Evolutionary conservation across 768 basidiomycete genomes (phyloP).

Genomic region (Xerocomellus chrysenteron): DNA sequence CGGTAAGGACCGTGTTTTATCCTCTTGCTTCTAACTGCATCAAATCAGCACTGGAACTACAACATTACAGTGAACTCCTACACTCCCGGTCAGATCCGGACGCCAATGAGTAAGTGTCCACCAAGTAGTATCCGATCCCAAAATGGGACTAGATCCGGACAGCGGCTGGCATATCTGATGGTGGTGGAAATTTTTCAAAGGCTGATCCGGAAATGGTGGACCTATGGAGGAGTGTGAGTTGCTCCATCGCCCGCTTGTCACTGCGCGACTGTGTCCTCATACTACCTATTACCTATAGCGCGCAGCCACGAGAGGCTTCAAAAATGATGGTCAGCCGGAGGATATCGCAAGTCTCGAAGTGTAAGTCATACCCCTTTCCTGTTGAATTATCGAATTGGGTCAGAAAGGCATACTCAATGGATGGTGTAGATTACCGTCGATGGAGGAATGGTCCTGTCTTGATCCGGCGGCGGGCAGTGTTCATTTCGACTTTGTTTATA

Average conservation of each 20-base stretch:
- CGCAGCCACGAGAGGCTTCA: background rate
- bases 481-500: too few relatives aligned
- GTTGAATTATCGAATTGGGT: too few relatives aligned
- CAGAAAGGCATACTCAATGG: too few relatives aligned
- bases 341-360: conserved; percentile 32
- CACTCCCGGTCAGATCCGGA: conserved; percentile 34
- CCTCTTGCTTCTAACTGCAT: background rate
- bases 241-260: background rate
- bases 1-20: conserved; percentile 20
- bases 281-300: background rate
- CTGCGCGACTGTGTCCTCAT: too few relatives aligned
- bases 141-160: too few relatives aligned
- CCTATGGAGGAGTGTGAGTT: background rate
- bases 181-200: too few relatives aligned
- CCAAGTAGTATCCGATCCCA: too few relatives aligned
- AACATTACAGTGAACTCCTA: conserved; percentile 39
- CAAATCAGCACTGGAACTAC: conserved; percentile 29
- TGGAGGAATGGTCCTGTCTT: too few relatives aligned
- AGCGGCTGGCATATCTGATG: too few relatives aligned
- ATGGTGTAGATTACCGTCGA: too few relatives aligned
- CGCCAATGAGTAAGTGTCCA: conserved; percentile 24
- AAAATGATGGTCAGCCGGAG: conserved; percentile 28
- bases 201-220: background rate
- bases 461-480: too few relatives aligned
- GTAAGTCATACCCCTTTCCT: too few relatives aligned